These are phyloP conservation scores for Alternaria sp. DNA, from an alignment of 2,329 filamentous ascomycete species.

Conservation along the genomic window DNA sequence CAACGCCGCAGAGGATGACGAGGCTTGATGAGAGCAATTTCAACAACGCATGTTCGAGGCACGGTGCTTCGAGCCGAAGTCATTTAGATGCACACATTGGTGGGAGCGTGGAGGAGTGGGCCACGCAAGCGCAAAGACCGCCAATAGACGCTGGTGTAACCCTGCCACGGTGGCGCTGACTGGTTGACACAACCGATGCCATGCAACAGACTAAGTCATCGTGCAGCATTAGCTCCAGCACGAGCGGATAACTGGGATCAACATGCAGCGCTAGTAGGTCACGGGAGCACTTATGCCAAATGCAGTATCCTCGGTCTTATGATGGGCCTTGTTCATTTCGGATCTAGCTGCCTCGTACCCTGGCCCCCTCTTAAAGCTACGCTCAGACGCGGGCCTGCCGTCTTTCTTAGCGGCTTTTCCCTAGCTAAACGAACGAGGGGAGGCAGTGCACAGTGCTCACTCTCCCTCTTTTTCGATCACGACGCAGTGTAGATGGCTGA, in stretches of 20 bases:
- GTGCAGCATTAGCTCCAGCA: conserved; percentile 11
- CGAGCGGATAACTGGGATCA: background rate
- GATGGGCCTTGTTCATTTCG: background rate
- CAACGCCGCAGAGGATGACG: conserved; percentile 14
- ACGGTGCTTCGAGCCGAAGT: conserved; percentile 14
- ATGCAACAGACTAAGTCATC: conserved; percentile 13
- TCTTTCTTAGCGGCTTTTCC: conserved; percentile 26
- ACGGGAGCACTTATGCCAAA: conserved; percentile 1
- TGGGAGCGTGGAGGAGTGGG: conserved; percentile 17
- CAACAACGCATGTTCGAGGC: conserved; percentile 26
- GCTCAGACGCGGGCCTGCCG: conserved; percentile 20
- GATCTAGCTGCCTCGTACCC: conserved; percentile 15
- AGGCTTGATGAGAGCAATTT: conserved; percentile 17
- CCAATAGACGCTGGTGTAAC: conserved; percentile 34
- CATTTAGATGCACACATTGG: conserved; percentile 5
- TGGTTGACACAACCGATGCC: conserved; percentile 26
- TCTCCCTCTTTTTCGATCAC: background rate
- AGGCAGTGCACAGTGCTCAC: conserved; percentile 5
- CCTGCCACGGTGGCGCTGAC: conserved; percentile 21
- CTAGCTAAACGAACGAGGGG: conserved; percentile 6
- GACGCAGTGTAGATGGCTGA: conserved; percentile 14
- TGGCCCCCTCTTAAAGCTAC: conserved; percentile 23
- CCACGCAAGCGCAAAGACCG: conserved; percentile 24
- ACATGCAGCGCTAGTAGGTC: conserved; percentile 26
- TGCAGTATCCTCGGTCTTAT: background rate